Evolutionary conservation across 2,329 filamentous ascomycete genomes (phyloP), one percentile per base, ranked within the genome.

Genomic region (Botrytis sinoallii): DNA sequence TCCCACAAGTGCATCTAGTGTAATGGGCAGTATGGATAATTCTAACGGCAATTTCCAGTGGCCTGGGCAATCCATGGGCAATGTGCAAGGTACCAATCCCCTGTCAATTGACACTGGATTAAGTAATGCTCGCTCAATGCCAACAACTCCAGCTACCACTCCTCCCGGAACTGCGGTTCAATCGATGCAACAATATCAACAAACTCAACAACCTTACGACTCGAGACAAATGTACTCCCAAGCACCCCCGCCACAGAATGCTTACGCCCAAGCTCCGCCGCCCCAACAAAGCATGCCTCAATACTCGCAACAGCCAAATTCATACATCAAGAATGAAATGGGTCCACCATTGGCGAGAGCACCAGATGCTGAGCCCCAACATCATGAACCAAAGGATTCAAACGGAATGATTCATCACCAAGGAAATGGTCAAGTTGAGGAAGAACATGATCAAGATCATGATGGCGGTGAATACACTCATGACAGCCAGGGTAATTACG

Each of bases 1-100:
- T 52, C 95, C 95, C 1, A 93, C 95, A 0, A 98, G 93, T 82
- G 93, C 94, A n/a, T 96, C 94, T 0, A 93, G 94, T 82, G 89
- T 97, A 64, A 94, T 91, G 83, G 87, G 85, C 18, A 84, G 88
- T 75, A 93, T 97, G 87, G 90, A 90, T 64, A 88, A 88, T 77
- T 90, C 92, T 57, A 92, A 93, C 48, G 87, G 84, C 77, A 92
- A 88, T 59, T 97, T 95, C 82, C 92, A 95, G 81, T 98, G 95
- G 93, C 87, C 88, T 83, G 83, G 84, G 74, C 87, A 88, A 79
- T 87, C 77, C 75, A 91, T 93, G 86, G 87, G 87, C n/a, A 83
- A 82, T 32, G 84, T 87, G 66, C 89, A 91, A 80, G 86, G 87
- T 80, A 85, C 86, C 78, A 93, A 93, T 83, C 88, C 92, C 69